A percentile compares a stretch with the other conserved stretches of the same genome.
These are phyloP conservation scores for Arthrobotrys sinensis DNA, from an alignment of 2,329 filamentous ascomycete genomes.

Conservation along the genomic window DNA sequence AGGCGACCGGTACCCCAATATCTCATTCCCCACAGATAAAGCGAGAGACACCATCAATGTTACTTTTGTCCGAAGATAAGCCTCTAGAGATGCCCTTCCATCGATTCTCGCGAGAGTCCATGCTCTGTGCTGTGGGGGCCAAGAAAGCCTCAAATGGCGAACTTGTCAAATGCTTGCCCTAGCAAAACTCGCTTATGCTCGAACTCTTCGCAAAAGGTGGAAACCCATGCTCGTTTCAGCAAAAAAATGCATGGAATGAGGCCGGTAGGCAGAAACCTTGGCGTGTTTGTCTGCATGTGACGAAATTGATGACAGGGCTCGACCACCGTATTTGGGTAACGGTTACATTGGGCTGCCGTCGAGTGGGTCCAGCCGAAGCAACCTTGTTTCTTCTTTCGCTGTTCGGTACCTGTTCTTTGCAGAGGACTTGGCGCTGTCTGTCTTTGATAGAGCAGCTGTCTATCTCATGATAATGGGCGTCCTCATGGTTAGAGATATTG, in stretches of 20 bases:
- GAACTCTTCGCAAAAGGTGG: slow-evolving; percentile 16
- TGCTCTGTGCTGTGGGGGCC: not conserved
- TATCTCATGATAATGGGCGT: slow-evolving; percentile 37
- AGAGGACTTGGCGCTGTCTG: slow-evolving; percentile 18
- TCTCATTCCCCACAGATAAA: slow-evolving; percentile 53
- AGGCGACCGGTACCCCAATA: slow-evolving; percentile 43
- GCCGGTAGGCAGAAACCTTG: slow-evolving; percentile 53
- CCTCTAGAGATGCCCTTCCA: slow-evolving; percentile 27
- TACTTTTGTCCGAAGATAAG: slow-evolving; percentile 52
- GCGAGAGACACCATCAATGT: slow-evolving; percentile 51
- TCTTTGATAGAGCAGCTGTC: not conserved
- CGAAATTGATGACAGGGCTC: slow-evolving; percentile 51
- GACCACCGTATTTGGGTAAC: slow-evolving; percentile 50
- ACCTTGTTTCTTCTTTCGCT: slow-evolving; percentile 58
- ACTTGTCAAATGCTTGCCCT: slow-evolving; percentile 32
- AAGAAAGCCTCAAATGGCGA: slow-evolving; percentile 9
- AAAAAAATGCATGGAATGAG: slow-evolving; percentile 31
- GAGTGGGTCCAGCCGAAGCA: slow-evolving; percentile 56
- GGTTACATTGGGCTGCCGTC: slow-evolving; percentile 55
- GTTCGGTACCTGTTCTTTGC: slow-evolving; percentile 46
- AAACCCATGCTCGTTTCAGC: slow-evolving; percentile 34
- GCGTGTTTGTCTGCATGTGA: slow-evolving; percentile 51
- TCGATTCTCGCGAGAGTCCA: slow-evolving; percentile 13
- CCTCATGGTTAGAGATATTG: not conserved
- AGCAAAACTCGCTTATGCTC: slow-evolving; percentile 48